Evolutionary conservation across 768 basidiomycete genomes (phyloP), one percentile per base, ranked within the genome.

Genomic region (Psilocybe azurescens): DNA sequence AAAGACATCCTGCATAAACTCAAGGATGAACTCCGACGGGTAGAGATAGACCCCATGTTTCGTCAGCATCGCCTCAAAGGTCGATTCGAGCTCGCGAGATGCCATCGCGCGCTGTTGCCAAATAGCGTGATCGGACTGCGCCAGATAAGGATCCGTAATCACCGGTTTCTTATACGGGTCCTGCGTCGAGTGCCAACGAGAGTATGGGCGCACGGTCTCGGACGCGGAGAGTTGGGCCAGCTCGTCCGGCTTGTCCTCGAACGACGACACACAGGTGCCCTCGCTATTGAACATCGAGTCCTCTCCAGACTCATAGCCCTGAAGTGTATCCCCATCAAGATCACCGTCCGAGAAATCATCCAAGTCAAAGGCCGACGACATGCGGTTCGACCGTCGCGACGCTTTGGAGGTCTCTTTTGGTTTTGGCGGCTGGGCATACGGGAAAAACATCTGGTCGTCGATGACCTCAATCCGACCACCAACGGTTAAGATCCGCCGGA

Each of bases 381-480:
- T 16, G 30, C 55, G 16, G 16, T 36, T 39, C 11, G 30, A 30
- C 20, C 32, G 24, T 14, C 53, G 28, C 8, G 60, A 57, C 9
- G 16, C 32, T 44, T 48, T 67, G 9, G 9, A 32, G 18, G 62
- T 24, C 33, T 69, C 63, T 20, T 59, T 53, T 28, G 50, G 41
- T 30, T 63, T 59, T n/a, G 69, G 70, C 10, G 63, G 58, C 38
- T 65, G 46, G 33, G 81, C 77, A 60, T 84, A 86, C 1, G 90
- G 87, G 67, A 91, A 91, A 64, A 83, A 72, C 36, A 90, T 75
- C 66, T 89, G 76, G 72, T 94, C 91, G 72, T 92, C 89, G 54
- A 94, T 85, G 52, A 93, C 67, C 71, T 94, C 93, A 2, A 94
- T 75, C 8, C 84, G 81, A 3, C 93, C 92, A 14, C 80, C 84